Percentiles rank a stretch among this genome's conserved stretches.
Conservation (phyloP, 306 rosid genomes). For the Pachyrhizus erosus region DNA sequence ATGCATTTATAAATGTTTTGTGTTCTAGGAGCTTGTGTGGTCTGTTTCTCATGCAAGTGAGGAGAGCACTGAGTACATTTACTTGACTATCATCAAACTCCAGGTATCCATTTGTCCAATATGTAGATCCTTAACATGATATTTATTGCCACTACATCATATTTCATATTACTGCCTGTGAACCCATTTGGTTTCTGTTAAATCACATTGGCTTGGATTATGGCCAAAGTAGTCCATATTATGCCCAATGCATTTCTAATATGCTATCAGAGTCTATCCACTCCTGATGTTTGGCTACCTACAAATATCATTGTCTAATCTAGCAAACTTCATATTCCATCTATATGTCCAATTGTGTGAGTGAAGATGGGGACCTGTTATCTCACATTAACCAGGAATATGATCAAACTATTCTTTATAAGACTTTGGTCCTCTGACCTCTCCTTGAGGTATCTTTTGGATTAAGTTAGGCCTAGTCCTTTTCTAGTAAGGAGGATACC, state of each 20-base stretch:
- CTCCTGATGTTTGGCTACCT: background rate
- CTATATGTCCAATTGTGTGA: background rate
- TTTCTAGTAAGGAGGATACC: background rate
- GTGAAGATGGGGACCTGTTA: background rate
- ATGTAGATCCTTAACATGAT: constrained; percentile 35
- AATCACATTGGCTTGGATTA: background rate
- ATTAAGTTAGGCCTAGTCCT: background rate
- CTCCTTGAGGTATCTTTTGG: background rate
- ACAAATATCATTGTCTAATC: background rate
- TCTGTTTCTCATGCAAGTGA: constrained; percentile 91
- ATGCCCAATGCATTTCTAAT: no score
- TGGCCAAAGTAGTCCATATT: background rate
- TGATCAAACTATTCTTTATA: background rate
- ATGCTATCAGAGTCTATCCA: background rate
- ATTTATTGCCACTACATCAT: background rate
- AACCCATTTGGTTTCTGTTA: background rate
- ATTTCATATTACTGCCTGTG: background rate
- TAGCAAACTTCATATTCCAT: background rate
- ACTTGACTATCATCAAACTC: constrained; percentile 75
- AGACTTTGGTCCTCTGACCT: background rate
- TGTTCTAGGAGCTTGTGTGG: constrained; percentile 78
- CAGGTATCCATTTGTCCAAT: constrained; percentile 61
- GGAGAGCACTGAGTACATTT: constrained; percentile 87
- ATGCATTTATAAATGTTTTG: constrained; percentile 38
- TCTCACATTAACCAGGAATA: background rate